phyloP scores from a whole-genome alignment of 495 filamentous ascomycete genomes.

The Penicillium ochrochloron region DNA sequence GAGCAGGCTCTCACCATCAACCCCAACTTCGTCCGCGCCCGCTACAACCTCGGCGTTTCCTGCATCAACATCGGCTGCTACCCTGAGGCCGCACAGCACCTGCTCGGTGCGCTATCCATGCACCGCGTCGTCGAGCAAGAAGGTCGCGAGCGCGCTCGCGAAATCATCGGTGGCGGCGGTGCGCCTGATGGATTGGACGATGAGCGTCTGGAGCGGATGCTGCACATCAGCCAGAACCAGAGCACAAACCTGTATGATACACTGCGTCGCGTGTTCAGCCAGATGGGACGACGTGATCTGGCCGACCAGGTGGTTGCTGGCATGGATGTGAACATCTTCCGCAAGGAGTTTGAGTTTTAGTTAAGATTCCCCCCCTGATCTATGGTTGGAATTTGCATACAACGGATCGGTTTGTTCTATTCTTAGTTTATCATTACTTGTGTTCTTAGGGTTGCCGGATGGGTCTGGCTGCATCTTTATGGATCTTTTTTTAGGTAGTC shows the following conservation, averaged over 20 bases:
- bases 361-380: constrained; percentile 22
- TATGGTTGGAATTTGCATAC: constrained; percentile 1
- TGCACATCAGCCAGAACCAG: constrained; percentile 78
- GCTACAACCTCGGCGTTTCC: constrained; percentile 94
- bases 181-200: constrained; percentile 61
- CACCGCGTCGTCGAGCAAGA: constrained; percentile 91
- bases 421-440: constrained; percentile 4
- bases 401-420: not conserved
- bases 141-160: constrained; percentile 77
- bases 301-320: constrained; percentile 83
- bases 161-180: constrained; percentile 70
- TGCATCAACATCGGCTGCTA: constrained; percentile 98
- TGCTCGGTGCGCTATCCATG: constrained; percentile 95
- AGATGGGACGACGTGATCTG: constrained; percentile 90
- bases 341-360: constrained; percentile 79
- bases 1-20: constrained; percentile 86
- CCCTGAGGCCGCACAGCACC: constrained; percentile 88
- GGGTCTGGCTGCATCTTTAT: constrained; percentile 26
- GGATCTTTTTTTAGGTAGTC: not conserved
- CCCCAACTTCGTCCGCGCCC: constrained; percentile 93
- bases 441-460: constrained; percentile 15
- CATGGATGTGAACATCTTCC: constrained; percentile 89
- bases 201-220: constrained; percentile 76
- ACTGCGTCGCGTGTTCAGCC: constrained; percentile 84
- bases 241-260: constrained; percentile 97